Base-by-base conservation (phyloP, 805 yeast genomes). In the Brettanomyces custersianus region DNA sequence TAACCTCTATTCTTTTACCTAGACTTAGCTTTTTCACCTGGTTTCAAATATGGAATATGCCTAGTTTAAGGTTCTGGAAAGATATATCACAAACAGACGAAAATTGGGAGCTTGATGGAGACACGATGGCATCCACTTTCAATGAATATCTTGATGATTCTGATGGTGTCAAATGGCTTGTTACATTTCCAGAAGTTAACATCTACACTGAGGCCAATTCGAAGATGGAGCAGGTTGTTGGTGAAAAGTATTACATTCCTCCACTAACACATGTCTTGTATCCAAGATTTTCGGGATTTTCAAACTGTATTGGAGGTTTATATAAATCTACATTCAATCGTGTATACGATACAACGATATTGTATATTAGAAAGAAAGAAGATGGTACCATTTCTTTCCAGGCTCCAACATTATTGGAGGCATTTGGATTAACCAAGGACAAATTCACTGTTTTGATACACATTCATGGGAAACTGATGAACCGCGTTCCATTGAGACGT, bases 121-220 rank as follows among this genome's bases (percentile, higher is more conserved):
- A 51, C 36, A 54, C 49, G 43, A 49, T 39, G 36, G 52, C 35
- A 4, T 39, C 46, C 3, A 50, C 64, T 18, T 70, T 72, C 40
- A 52, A 54, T 7, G 47, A 53, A 16, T 47, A 67, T 16, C 21
- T 63, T 4, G 46, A 42, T 22, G 28, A 33, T n/a, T 63, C 65
- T 3, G 65, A 54, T 24, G 51, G 46, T n/a, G 63, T 38, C 5
- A 47, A 54, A 44, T 77, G 94, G 84, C 46, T 86, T 0, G 75
- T 78, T 1, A 43, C 83, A 7, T 87, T 87, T 45, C 96, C 96
- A 0, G 96, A 88, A 55, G 95, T 83, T 4, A 82, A 81, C 48
- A 72, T 81, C 6, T 70, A 73, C 54, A 71, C 77, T 0, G 62
- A 68, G 9, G 68, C 68, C 25, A 65, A 66, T 31, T 52, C 62